phyloP scores from a whole-genome alignment of 306 rosid species.

The Begonia fuchsioides region DNA sequence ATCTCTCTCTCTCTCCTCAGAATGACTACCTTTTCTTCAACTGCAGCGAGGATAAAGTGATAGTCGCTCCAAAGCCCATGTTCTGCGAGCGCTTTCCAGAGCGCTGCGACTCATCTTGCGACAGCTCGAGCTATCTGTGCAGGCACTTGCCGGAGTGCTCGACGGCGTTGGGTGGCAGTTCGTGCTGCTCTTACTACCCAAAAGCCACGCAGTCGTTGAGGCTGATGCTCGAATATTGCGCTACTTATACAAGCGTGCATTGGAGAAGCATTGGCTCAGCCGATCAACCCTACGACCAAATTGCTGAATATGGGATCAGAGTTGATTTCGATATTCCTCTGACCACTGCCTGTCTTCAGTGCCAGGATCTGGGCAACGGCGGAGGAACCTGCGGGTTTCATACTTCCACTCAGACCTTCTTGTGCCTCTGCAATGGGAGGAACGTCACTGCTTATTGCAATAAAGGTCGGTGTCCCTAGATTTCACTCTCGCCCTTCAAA shows the following conservation, averaged over 20 bases:
- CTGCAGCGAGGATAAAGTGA: conserved; percentile 53
- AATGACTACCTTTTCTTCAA: conserved; percentile 88
- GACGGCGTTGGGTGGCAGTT: conserved; percentile 24
- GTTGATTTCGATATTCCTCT: conserved; percentile 74
- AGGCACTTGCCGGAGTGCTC: conserved; percentile 70
- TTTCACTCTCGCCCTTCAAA: too few relatives aligned
- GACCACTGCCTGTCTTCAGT: conserved; percentile 64
- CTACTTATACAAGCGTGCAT: conserved; percentile 65
- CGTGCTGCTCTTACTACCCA: conserved; percentile 83
- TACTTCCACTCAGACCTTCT: conserved; percentile 27
- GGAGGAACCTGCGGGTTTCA: conserved; percentile 85
- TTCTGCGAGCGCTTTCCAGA: conserved; percentile 77
- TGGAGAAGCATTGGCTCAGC: conserved; percentile 75
- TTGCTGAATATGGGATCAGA: conserved; percentile 73
- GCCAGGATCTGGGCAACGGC: conserved; percentile 66
- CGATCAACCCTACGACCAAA: conserved; percentile 56
- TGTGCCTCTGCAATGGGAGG: conserved; percentile 55
- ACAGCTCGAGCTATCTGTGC: conserved; percentile 76
- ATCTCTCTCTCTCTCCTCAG: conserved; percentile 48
- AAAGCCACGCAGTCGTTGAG: conserved; percentile 65
- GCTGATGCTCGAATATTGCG: conserved; percentile 67
- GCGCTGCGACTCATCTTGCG: conserved; percentile 77
- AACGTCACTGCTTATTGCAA: conserved; percentile 65
- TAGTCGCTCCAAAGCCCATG: conserved; percentile 62
- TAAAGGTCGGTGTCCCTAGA: too few relatives aligned